Conservation (phyloP, 345 rosid genomes). For the Corymbia maculata region DNA sequence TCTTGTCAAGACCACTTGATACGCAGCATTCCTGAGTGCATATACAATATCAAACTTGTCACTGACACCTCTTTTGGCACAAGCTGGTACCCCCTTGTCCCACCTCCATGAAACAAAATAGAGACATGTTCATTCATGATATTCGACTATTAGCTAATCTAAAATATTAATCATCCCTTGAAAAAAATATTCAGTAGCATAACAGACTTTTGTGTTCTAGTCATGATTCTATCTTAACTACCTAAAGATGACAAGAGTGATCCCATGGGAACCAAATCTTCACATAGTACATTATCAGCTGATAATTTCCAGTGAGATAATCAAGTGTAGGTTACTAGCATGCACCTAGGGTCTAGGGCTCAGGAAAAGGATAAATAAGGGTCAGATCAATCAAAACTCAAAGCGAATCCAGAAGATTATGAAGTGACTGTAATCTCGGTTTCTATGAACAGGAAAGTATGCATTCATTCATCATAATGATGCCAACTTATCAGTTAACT, state of each 20-base stretch:
- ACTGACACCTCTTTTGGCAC: neutral
- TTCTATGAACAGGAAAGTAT: too few species aligned
- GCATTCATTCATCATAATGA: too few species aligned
- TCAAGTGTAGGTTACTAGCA: neutral
- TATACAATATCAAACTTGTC: neutral
- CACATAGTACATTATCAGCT: neutral
- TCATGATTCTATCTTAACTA: neutral
- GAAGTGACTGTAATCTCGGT: too few species aligned
- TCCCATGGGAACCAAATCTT: neutral
- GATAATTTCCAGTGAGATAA: neutral
- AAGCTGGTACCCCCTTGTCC: neutral
- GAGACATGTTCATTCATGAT: neutral
- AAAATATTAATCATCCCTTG: neutral
- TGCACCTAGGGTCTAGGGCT: neutral
- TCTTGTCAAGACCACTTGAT: neutral
- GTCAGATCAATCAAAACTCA: too few species aligned
- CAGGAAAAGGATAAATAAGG: neutral
- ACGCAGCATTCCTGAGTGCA: neutral
- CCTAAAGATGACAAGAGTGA: neutral
- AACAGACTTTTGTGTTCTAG: neutral
- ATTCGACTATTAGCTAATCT: neutral
- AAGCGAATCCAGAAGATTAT: neutral
- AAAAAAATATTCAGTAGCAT: neutral
- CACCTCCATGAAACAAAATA: neutral
- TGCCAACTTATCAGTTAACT: too few species aligned